Base-by-base conservation (phyloP, 495 filamentous ascomycete genomes). In the Daldinia vernicosa region DNA sequence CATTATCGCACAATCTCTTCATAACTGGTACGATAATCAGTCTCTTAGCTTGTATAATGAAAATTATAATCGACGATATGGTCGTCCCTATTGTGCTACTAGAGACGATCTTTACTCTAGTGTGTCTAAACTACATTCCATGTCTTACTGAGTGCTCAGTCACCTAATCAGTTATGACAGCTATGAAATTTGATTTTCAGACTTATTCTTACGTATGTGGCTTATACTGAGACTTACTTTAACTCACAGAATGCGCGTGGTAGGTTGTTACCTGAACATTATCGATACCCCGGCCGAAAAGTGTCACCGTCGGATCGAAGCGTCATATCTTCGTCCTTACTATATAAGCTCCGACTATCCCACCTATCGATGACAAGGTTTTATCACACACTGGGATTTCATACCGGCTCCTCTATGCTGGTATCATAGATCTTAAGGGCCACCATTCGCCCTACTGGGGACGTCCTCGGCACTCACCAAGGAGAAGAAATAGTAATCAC, bases 171-270 rank as follows among this genome's bases (percentile, higher is more conserved):
- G 14, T 4, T 37, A 60, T 70, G 35, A 60, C 32, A 19, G 33
- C 26, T 45, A 40, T 17, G 47, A 24, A n/a, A 14, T 9, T 30
- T 22, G 28, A 33, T 19, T 55, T 6, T 1, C n/a, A 17, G 43
- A 30, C 17, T 12, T 26, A 22, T 8, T 55, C 15, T 43, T 70
- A 53, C 67, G 67, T 66, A 70, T 61, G 67, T 70, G 67, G 67
- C 51, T 70, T 22, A 17, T 33, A 28, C 19, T 12, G 9, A 56
- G 33, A 37, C 33, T 14, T 27, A 17, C 17, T 14, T 30, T 63
- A 43, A 55, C 35, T 60, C 35, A 33, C 19, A 35, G 4, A 19
- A 8, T 53, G 28, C 11, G 15, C 5, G 4, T 35, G 9, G 14
- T 40, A 17, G 26, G 33, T 17, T 9, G 17, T 7, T 45, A 32